Conservation (phyloP, 345 rosid species). For the Euphorbia tirucalli region DNA sequence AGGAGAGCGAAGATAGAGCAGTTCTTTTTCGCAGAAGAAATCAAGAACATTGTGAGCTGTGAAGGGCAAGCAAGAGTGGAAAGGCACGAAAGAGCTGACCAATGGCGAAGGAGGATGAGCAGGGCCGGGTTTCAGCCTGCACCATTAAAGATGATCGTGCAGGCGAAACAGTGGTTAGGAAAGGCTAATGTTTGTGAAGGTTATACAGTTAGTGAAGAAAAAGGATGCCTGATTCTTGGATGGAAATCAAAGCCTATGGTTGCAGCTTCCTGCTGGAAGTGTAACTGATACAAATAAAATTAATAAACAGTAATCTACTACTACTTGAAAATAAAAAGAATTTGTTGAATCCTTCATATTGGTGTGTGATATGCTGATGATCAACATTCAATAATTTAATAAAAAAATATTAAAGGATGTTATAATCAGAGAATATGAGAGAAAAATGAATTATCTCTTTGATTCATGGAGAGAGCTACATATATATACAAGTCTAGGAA, state of each 20-base stretch:
- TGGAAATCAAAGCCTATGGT: constrained; percentile 55
- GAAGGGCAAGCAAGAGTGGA: constrained; percentile 52
- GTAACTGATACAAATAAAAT: background rate
- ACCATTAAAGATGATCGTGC: constrained; percentile 34
- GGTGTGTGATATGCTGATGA: background rate
- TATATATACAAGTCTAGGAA: no score
- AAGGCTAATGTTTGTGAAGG: constrained; percentile 38
- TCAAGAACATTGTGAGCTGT: constrained; percentile 61
- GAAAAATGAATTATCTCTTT: no score
- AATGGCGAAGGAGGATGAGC: constrained; percentile 59
- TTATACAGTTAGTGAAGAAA: constrained; percentile 45
- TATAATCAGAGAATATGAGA: no score
- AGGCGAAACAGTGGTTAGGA: constrained; percentile 46
- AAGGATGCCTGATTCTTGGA: constrained; percentile 54
- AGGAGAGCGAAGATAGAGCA: constrained; percentile 56
- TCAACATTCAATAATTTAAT: no score
- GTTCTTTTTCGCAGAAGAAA: constrained; percentile 52
- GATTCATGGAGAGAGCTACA: no score
- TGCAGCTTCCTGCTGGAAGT: constrained; percentile 56
- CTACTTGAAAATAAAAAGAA: background rate
- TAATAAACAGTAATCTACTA: background rate
- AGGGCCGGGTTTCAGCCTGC: constrained; percentile 46
- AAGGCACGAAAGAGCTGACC: constrained; percentile 53
- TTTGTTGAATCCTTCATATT: background rate
- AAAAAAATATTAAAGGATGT: no score